A percentile compares a stretch with the other conserved stretches of the same genome.
These are phyloP conservation scores for Suillus subluteus DNA, from an alignment of 768 basidiomycete species.

Conservation along the genomic window DNA sequence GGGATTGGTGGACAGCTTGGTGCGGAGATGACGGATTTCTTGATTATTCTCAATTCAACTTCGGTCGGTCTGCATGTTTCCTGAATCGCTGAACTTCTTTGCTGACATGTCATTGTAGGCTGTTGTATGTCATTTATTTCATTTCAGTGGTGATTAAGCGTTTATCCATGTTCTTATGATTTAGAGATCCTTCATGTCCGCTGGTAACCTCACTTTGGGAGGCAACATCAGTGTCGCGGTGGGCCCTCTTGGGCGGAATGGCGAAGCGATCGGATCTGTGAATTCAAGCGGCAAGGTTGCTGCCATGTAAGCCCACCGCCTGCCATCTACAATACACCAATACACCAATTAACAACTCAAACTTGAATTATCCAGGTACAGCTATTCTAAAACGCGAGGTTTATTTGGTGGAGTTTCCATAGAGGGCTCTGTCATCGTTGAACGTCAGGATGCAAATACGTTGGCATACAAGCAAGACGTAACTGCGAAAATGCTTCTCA, in stretches of 20 bases:
- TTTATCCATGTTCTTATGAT: slow-evolving; percentile 14
- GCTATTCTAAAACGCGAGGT: slow-evolving; percentile 90
- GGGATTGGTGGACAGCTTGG: slow-evolving; percentile 86
- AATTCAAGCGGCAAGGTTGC: slow-evolving; percentile 87
- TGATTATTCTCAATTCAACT: slow-evolving; percentile 84
- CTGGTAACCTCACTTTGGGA: slow-evolving; percentile 87
- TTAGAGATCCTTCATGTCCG: slow-evolving; percentile 90
- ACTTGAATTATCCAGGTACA: slow-evolving; percentile 59
- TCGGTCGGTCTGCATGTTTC: slow-evolving; percentile 46
- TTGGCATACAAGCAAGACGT: slow-evolving; percentile 79
- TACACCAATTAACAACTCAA: slow-evolving; percentile 11
- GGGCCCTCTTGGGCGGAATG: slow-evolving; percentile 92
- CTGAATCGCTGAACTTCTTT: slow-evolving; percentile 8
- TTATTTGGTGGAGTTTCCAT: slow-evolving; percentile 91
- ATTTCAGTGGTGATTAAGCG: slow-evolving; percentile 6
- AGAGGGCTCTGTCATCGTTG: slow-evolving; percentile 90
- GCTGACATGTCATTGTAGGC: slow-evolving; percentile 44
- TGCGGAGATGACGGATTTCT: slow-evolving; percentile 89
- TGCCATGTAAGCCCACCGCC: slow-evolving; percentile 66
- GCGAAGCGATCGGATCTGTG: slow-evolving; percentile 84
- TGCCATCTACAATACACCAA: slow-evolving; percentile 10
- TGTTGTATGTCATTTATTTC: slow-evolving; percentile 50
- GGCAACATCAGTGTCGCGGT: slow-evolving; percentile 90
- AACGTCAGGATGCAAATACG: slow-evolving; percentile 90
- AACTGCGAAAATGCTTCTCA: slow-evolving; percentile 78